Evolutionary conservation across 2,329 filamentous ascomycete genomes (phyloP), one percentile per base, ranked within the genome.

Genomic region (Beauveria caledonica): DNA sequence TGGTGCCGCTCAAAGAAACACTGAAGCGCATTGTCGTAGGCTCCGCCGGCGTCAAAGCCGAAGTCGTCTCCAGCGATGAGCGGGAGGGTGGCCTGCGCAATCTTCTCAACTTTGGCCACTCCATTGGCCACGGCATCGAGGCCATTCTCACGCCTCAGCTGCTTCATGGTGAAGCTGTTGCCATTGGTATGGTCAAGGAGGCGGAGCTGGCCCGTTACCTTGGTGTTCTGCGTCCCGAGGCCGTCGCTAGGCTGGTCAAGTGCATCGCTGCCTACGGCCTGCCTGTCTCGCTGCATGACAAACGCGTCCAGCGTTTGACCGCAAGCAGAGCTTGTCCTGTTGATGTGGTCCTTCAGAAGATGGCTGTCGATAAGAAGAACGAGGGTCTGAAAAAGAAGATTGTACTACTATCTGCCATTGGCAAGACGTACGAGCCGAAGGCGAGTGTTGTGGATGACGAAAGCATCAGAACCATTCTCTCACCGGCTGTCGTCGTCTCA

Each of bases 301-400:
- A 92, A 71, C 85, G 86, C 33, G 87, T 99, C 48, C 82, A 88
- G 48, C 90, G 87, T 68, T 77, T 94, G 63, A 92, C 91, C 5
- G 92, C 91, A 1, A 90, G 89, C 58, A 97, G 96, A 75, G 81
- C 85, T 65, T 99, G 94, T 71, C 87, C 89, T 0, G 90, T 97
- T 2, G 90, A 97, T 66, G 83, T 89, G 40, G 76, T 99, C 56
- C 81, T 99, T 60, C 82, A 88, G 65, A 96, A 96, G 72, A 99
- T 99, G 94, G 92, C 89, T 0, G 88, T 99, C 9, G 94, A 99
- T 76, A 99, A 99, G 82, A 99, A 99, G 80, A 99, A 99, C 66
- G 89, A 96, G 49, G 94, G 94, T 2, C 84, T 84, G 62, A 92
- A 93, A 74, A 99, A 99, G 80, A 97, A 96, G 76, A 89, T 99